phyloP scores from a whole-genome alignment of 1,284 basidiomycete genomes.

The Cerioporus squamosus region DNA sequence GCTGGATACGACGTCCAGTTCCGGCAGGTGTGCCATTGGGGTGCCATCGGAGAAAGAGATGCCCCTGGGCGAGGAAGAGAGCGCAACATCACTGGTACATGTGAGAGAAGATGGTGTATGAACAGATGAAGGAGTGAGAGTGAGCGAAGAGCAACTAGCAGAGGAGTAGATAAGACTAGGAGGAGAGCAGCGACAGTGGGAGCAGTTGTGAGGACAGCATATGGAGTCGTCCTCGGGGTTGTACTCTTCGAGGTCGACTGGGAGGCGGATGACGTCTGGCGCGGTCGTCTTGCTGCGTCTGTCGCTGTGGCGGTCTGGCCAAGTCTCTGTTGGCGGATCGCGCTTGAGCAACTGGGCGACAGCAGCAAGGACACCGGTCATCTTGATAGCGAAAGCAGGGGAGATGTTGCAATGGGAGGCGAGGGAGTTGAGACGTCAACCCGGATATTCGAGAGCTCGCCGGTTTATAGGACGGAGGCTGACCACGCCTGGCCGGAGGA shows the following conservation, averaged over 20 bases:
- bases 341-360: slow-evolving; percentile 1
- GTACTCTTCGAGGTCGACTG: background rate
- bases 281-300: background rate
- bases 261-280: background rate
- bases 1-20: background rate
- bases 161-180: slow-evolving; percentile 18
- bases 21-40: background rate
- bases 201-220: slow-evolving; percentile 10
- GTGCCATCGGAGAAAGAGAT: background rate
- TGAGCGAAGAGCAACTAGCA: slow-evolving; percentile 11
- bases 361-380: slow-evolving; percentile 2
- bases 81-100: too few species aligned
- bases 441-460: too few species aligned
- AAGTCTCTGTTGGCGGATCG: background rate
- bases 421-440: background rate
- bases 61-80: background rate
- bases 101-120: background rate
- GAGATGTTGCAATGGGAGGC: background rate
- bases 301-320: background rate
- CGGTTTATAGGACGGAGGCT: background rate
- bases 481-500: background rate
- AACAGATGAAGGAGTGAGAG: background rate
- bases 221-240: background rate
- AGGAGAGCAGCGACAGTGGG: slow-evolving; percentile 8
- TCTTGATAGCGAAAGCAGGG: background rate